Base-by-base conservation (phyloP, 208 protist genomes). In the Leishmania arabica region DNA sequence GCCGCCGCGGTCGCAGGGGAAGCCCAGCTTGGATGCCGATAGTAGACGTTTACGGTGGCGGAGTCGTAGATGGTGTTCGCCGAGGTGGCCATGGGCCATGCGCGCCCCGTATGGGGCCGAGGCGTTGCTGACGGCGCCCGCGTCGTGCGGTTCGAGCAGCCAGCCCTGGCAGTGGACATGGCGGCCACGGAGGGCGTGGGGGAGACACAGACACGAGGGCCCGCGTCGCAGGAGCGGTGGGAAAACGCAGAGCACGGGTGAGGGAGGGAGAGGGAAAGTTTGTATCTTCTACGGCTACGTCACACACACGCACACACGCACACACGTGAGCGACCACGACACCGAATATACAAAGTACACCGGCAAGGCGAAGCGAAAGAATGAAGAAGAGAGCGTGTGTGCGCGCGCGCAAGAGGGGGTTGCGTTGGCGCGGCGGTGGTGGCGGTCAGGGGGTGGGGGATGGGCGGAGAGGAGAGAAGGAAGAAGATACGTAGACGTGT, bases 51-150 rank as follows among this genome's bases (percentile, higher is more conserved):
- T 31, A 8, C 40, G 21, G 24, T 54, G 0, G 8, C 19, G n/a
- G 5, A 19, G 76, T 56, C 76, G 64, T 71, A 71, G 42, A 40
- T 47, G n/a, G 45, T 70, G 76, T 71, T 71, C 19, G 64, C 76
- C 21, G 73, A 77, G 5, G 73, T 77, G 15, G 73, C 73, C 9
- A 77, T 34, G 13, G 73, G 73, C 73, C 73, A 77, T 9, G 73
- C 73, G 21, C 73, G 49, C 24, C 73, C 37, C 19, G 34, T 66
- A 58, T 34, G 17, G 19, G 51, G 51, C 42, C 17, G 66, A 42
- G 34, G 5, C 40, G 8, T 24, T n/a, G 47, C 40, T 17, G 68
- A 62, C 8, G 71, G 71, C 5, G 58, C 47, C 40, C 77, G 81
- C 24, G 71, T 56, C 62, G 51, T 73, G 34, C 40, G 58, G 51